Percentiles rank a stretch among this genome's conserved stretches.
phyloP scores from a whole-genome alignment of 331 rosid genomes.

The Rosa hybrid region DNA sequence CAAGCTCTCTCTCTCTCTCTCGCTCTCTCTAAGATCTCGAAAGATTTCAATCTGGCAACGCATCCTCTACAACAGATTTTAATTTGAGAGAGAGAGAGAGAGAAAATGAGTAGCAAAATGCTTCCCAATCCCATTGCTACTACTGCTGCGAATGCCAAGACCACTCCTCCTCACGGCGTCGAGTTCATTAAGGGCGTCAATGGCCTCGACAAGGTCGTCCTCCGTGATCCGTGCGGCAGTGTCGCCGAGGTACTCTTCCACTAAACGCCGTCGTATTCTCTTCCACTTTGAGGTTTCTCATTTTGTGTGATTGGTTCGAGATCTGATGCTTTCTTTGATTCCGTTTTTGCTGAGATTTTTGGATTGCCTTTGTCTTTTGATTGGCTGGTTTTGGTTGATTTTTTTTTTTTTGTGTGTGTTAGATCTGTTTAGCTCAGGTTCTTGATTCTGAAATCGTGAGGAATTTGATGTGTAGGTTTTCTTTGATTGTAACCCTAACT shows the following conservation, averaged over 20 bases:
- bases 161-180: conserved; percentile 5
- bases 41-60: too few relatives aligned
- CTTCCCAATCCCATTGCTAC: conserved; percentile 25
- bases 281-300: neutral
- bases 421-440: conserved; percentile 15
- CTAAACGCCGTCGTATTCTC: conserved; percentile 5
- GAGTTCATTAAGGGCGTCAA: conserved; percentile 58
- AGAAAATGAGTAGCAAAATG: conserved; percentile 50
- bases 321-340: conserved; percentile 15
- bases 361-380: neutral
- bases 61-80: too few relatives aligned
- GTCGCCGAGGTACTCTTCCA: conserved; percentile 57
- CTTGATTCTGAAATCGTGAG: conserved; percentile 1
- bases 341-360: neutral
- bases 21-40: too few relatives aligned
- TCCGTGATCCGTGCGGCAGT: conserved; percentile 70
- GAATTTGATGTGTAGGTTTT: neutral
- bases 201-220: conserved; percentile 75
- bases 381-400: neutral
- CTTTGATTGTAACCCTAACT: neutral
- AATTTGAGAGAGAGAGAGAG: neutral
- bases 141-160: neutral
- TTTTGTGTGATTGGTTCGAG: neutral
- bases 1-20: too few relatives aligned
- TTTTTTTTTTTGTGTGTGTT: neutral